Conservation (phyloP, 768 basidiomycete species). For the Boletus vinaceobasis region DNA sequence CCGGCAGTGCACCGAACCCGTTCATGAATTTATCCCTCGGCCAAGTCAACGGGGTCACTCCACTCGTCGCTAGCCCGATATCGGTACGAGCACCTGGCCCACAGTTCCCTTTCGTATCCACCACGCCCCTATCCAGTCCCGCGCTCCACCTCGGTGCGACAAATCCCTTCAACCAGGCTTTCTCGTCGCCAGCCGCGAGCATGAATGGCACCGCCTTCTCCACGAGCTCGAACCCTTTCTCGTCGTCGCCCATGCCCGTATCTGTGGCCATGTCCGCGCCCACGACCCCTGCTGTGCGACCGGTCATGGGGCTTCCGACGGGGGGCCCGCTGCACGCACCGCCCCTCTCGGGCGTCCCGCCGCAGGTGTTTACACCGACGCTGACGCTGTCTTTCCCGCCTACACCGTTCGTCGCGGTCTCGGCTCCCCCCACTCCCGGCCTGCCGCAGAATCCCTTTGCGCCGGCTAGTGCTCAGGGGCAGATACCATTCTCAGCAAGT, state of each 20-base stretch:
- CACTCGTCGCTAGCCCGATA: slow-evolving; percentile 4
- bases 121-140: slow-evolving; percentile 11
- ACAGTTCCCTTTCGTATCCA: slow-evolving; percentile 7
- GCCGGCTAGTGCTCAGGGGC: slow-evolving; percentile 6
- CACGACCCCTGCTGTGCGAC: slow-evolving; percentile 5
- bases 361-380: background rate
- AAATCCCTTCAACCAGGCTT: slow-evolving; percentile 20
- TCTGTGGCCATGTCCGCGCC: slow-evolving; percentile 7
- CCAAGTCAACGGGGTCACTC: background rate
- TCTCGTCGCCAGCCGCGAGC: background rate
- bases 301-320: slow-evolving; percentile 5
- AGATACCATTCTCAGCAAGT: slow-evolving; percentile 23
- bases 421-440: background rate
- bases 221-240: slow-evolving; percentile 16
- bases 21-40: slow-evolving; percentile 19
- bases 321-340: slow-evolving; percentile 6
- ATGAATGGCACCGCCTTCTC: background rate
- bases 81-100: background rate
- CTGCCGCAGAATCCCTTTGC: slow-evolving; percentile 23
- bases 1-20: slow-evolving; percentile 10
- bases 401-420: background rate
- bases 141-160: slow-evolving; percentile 6
- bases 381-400: slow-evolving; percentile 2
- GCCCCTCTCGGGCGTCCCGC: background rate
- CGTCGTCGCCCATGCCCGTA: background rate